Conservation (phyloP, 2,329 filamentous ascomycete genomes). For the Aspergillus aculeatinus region DNA sequence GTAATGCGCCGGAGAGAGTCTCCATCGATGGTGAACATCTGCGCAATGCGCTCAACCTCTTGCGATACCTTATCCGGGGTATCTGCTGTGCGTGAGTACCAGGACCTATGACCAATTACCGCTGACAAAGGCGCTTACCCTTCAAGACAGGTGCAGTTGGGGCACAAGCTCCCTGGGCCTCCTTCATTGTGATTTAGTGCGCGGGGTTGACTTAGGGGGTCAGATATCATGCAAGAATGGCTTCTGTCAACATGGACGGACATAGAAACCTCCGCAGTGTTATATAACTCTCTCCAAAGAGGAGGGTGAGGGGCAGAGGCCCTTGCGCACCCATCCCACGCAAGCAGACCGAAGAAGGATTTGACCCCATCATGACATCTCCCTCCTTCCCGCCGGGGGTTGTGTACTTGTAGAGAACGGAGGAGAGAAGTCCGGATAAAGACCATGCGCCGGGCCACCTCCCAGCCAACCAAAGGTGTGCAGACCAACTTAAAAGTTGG, state of each 20-base stretch:
- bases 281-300: neutral
- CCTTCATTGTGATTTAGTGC: neutral
- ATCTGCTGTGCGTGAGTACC: neutral
- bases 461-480: neutral
- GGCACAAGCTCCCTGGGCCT: neutral
- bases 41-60: neutral
- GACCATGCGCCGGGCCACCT: neutral
- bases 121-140: neutral
- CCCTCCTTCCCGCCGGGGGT: neutral
- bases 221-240: neutral
- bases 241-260: neutral
- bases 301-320: neutral
- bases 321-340: neutral
- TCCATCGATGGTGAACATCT: slow-evolving; percentile 67
- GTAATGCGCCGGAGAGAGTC: slow-evolving; percentile 80
- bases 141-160: neutral
- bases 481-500: neutral
- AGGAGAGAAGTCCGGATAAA: neutral
- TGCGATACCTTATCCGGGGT: neutral
- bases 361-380: neutral
- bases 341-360: neutral
- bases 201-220: neutral
- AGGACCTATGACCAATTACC: neutral
- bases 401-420: neutral
- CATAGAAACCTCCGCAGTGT: neutral